Evolutionary conservation across 371 early-diverging fungal species (phyloP), one percentile per base, ranked within the genome.

Genomic region (Coemansia sp.): DNA sequence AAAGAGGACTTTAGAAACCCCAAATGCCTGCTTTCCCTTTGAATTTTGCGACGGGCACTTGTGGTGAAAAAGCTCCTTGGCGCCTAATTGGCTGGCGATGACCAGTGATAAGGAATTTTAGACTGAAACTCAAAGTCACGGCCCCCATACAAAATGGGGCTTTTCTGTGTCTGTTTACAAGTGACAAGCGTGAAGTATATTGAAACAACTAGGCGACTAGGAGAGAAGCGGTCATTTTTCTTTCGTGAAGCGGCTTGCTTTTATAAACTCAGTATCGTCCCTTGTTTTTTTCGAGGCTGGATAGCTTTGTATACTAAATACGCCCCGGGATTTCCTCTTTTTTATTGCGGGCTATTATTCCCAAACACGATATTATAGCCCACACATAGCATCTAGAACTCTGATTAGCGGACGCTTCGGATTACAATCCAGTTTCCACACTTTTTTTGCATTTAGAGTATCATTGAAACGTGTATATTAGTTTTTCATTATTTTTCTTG

Each of bases 141-240:
- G 37, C 37, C 37, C 37, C 26, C 37, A 37, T 37, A 37, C 37
- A 37, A 37, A 37, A 37, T 37, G 37, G 37, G 37, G 37, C 45
- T 45, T 45, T 14, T 45, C 45, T n/a, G n/a, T 45, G 45, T 45
- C 45, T 45, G 45, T 45, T 45, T 45, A 45, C 45, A 45, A 45
- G 45, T 45, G 45, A 37, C 45, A 45, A 45, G 45, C 45, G 13
- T 7, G n/a, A 45, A 45, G n/a, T n/a, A 13, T 45, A n/a, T n/a
- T 45, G n/a, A 45, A 45, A 45, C 5, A 45, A 45, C n/a, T 45
- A 7, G 45, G 45, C 7, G 45, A 45, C 11, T 37, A 10, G 37
- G 37, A 37, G 37, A 37, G 37, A 37, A 37, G 4, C 37, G 37
- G 37, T 37, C 37, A 37, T 37, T 37, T 37, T 37, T 37, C 37